These are phyloP conservation scores for Radiomyces spectabilis DNA, from an alignment of 192 early-diverging fungal genomes.

Conservation along the genomic window DNA sequence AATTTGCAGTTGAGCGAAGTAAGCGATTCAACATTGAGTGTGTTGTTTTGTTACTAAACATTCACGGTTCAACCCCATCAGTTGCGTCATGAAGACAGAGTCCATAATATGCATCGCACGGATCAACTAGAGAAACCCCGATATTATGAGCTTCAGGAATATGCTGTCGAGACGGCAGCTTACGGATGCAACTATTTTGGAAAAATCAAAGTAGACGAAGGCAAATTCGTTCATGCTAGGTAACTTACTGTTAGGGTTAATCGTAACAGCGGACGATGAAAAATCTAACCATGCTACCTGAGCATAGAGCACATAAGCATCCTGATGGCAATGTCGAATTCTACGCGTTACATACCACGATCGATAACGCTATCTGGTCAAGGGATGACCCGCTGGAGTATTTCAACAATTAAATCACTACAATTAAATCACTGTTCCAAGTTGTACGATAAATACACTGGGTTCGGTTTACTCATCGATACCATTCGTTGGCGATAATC, in stretches of 20 bases:
- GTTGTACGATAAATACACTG: not conserved
- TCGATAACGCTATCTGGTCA: conserved; percentile 46
- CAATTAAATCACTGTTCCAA: not conserved
- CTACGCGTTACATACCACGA: conserved; percentile 41
- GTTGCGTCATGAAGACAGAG: conserved; percentile 30
- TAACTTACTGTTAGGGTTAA: too few relatives aligned
- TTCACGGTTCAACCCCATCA: not conserved
- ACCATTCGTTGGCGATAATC: too few relatives aligned
- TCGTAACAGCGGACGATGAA: too few relatives aligned
- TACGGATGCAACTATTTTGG: conserved; percentile 49
- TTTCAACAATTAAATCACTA: conserved; percentile 37
- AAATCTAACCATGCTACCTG: not conserved
- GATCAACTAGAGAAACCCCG: conserved; percentile 40
- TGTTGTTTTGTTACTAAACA: not conserved
- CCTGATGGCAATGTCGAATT: conserved; percentile 30
- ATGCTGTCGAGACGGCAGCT: conserved; percentile 42
- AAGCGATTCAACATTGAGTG: not conserved
- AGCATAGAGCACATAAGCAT: conserved; percentile 34
- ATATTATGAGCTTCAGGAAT: conserved; percentile 36
- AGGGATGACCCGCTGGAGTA: conserved; percentile 37
- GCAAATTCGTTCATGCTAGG: conserved; percentile 45
- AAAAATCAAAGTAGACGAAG: conserved; percentile 46
- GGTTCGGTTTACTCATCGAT: too few relatives aligned
- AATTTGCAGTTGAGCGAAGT: not conserved
- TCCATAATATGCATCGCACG: conserved; percentile 40